Evolutionary conservation across 371 early-diverging fungal genomes (phyloP), one percentile per base, ranked within the genome.

Genomic region (Saksenaea vasiformis): DNA sequence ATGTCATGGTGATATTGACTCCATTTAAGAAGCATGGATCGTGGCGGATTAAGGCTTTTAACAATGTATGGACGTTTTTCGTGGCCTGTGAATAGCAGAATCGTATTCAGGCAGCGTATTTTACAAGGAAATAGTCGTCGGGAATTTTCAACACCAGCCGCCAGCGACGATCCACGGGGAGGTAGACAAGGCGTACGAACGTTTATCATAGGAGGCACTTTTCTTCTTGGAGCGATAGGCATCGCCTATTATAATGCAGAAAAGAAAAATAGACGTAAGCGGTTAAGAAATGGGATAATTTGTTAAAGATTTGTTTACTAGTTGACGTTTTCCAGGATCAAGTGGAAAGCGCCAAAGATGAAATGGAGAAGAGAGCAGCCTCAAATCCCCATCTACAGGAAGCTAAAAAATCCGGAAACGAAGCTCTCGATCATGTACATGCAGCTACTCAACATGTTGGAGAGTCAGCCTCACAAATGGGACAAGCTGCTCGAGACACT

Each of bases 401-500:
- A 36, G 58, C 37, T 0, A 64, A 28, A 34, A 17, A 31, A 17
- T 31, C 19, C 3, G 22, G 36, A 28, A 27, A 28, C 19, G 31
- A 41, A 15, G 35, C 44, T 51, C 10, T 31, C 3, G 43, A 36
- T 5, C 63, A 67, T 44, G 47, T 56, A 22, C 34, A 41, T 13
- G 54, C 55, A 27, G 68, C 68, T 26, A 39, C 39, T 27, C 43
- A 53, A 5, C 58, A 67, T 55, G 35, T 58, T 5, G 24, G 27
- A n/a, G 47, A 51, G 3, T 54, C 68, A 13, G 63, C 59, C 5
- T 47, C 59, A 1, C 60, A 67, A 24, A 11, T 67, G 1, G 61
- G 58, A 8, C 58, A 56, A 27, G 68, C 67, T 22, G 68, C 70
- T 13, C 66, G 65, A 7, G 62, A 68, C 35, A 54, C 76, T 19